A percentile compares a stretch with the other conserved stretches of the same genome.
phyloP scores from a whole-genome alignment of 352 stramenopile species.

The Globisporangium yorkense region DNA sequence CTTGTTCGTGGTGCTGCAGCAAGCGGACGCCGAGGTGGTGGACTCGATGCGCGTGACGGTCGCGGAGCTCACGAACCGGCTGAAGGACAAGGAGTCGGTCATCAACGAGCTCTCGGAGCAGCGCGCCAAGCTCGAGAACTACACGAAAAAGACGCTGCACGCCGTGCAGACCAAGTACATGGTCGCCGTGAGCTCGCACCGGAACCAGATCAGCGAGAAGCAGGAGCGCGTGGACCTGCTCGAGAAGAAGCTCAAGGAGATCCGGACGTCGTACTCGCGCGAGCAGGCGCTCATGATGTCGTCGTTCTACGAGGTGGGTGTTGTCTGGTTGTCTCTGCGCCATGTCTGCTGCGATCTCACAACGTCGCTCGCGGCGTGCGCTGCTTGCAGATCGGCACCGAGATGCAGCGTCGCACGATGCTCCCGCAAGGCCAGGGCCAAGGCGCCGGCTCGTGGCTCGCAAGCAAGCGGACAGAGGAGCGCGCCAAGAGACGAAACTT shows the following conservation, averaged over 20 bases:
- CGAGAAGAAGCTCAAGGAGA: conserved; percentile 85
- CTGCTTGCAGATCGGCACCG: conserved; percentile 69
- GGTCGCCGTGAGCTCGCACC: conserved; percentile 83
- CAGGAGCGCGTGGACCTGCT: conserved; percentile 80
- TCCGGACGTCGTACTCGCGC: conserved; percentile 68
- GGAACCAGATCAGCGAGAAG: conserved; percentile 86
- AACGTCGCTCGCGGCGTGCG: background rate
- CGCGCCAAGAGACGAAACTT: conserved; percentile 73
- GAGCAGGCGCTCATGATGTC: conserved; percentile 88
- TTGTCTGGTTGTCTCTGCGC: background rate
- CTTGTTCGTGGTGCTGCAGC: conserved; percentile 13
- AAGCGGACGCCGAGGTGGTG: conserved; percentile 54
- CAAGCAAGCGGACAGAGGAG: conserved; percentile 80
- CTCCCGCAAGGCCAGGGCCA: conserved; percentile 56
- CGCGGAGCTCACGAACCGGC: conserved; percentile 66
- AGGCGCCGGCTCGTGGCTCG: conserved; percentile 67
- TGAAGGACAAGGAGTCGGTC: conserved; percentile 87
- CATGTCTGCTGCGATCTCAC: too few species aligned
- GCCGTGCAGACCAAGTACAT: conserved; percentile 90
- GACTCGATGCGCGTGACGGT: conserved; percentile 80
- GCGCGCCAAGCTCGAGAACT: conserved; percentile 84
- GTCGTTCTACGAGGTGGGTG: conserved; percentile 79
- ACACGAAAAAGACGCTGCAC: conserved; percentile 89
- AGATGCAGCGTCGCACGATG: conserved; percentile 87
- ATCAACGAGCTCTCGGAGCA: conserved; percentile 87